phyloP scores from a whole-genome alignment of 2,329 filamentous ascomycete species.

The Talaromyces amestolkiae region DNA sequence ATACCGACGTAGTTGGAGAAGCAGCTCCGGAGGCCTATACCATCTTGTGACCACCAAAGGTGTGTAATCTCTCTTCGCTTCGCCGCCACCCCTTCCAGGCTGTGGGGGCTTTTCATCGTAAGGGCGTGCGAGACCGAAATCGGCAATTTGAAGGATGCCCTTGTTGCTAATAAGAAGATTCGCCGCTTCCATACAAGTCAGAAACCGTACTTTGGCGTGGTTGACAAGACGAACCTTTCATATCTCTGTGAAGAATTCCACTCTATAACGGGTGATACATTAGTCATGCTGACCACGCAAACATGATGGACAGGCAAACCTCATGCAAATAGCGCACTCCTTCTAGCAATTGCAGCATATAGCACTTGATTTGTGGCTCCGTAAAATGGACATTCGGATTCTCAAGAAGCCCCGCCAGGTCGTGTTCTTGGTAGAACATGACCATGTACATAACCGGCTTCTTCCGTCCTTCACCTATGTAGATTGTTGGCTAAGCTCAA shows the following conservation, averaged over 20 bases:
- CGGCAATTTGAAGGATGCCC: constrained; percentile 91
- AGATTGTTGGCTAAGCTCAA: constrained; percentile 22
- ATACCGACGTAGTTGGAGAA: constrained; percentile 83
- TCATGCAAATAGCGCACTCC: constrained; percentile 89
- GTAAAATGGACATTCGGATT: constrained; percentile 87
- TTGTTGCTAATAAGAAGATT: constrained; percentile 95
- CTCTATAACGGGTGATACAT: constrained; percentile 40
- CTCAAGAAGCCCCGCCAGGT: constrained; percentile 93
- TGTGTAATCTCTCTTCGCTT: constrained; percentile 87
- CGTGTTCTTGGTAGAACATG: constrained; percentile 97
- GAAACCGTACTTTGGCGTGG: constrained; percentile 7
- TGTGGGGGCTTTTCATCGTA: constrained; percentile 83
- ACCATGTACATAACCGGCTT: constrained; percentile 93
- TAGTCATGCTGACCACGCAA: constrained; percentile 17
- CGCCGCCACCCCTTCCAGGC: constrained; percentile 74
- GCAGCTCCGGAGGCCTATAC: constrained; percentile 91
- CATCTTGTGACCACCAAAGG: constrained; percentile 95
- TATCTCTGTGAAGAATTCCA: constrained; percentile 90
- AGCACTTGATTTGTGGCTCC: constrained; percentile 94
- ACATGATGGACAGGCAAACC: constrained; percentile 33
- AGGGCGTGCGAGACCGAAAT: constrained; percentile 91
- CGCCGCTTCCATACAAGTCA: constrained; percentile 57
- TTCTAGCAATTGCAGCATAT: constrained; percentile 88
- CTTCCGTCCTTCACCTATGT: constrained; percentile 69
- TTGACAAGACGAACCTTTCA: constrained; percentile 62